phyloP scores from a whole-genome alignment of 495 filamentous ascomycete genomes.

The Usnea hakonensis region DNA sequence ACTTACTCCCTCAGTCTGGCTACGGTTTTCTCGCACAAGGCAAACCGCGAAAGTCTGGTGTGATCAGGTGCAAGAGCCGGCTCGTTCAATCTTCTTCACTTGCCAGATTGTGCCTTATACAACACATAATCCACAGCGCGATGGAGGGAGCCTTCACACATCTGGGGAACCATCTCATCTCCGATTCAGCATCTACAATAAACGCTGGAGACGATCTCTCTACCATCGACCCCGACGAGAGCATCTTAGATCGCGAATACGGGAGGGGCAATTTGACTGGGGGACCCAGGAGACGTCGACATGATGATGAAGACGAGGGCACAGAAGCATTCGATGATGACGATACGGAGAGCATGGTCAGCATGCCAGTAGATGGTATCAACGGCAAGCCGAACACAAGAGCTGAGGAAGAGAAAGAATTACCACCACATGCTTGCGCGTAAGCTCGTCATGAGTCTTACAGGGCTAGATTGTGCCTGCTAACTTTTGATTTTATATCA shows the following conservation, averaged over 20 bases:
- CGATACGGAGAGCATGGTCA: slow-evolving; percentile 86
- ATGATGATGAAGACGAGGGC: slow-evolving; percentile 79
- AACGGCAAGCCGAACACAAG: slow-evolving; percentile 57
- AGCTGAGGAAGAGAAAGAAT: slow-evolving; percentile 79
- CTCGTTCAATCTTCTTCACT: neutral
- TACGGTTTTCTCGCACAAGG: neutral
- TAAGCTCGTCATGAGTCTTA: slow-evolving; percentile 41
- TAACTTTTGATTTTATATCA: slow-evolving; percentile 28
- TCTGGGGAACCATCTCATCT: slow-evolving; percentile 73
- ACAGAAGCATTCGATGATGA: slow-evolving; percentile 82
- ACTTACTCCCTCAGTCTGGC: neutral
- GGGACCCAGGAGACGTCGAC: slow-evolving; percentile 59
- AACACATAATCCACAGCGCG: slow-evolving; percentile 4
- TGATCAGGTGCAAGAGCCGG: neutral
- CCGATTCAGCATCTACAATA: slow-evolving; percentile 63
- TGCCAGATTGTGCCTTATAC: neutral
- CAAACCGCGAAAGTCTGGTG: neutral
- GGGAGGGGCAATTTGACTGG: slow-evolving; percentile 51
- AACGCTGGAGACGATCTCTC: slow-evolving; percentile 64
- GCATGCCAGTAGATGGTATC: slow-evolving; percentile 68
- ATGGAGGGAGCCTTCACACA: slow-evolving; percentile 87
- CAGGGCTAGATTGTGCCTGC: slow-evolving; percentile 15
- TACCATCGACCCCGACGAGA: slow-evolving; percentile 67
- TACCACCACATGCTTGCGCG: slow-evolving; percentile 95
- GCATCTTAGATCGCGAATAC: slow-evolving; percentile 59